phyloP scores from a whole-genome alignment of 1,284 basidiomycete genomes.

The Moesziomyces antarcticus region DNA sequence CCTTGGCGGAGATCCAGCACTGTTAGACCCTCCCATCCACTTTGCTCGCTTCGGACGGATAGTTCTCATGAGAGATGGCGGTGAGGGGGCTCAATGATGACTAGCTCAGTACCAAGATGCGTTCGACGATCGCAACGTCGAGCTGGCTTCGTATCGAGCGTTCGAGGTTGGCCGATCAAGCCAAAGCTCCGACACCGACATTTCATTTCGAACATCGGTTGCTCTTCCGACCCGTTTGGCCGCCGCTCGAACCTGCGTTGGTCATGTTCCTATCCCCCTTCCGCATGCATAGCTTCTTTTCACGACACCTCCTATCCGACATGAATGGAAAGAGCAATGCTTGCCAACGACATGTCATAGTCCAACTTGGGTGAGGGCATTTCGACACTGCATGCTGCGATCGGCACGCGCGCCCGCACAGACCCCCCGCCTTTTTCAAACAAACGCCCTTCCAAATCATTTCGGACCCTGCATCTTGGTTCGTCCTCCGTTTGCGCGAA shows the following conservation, averaged over 20 bases:
- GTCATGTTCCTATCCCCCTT: background rate
- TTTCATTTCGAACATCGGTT: background rate
- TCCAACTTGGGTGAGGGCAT: too few species aligned
- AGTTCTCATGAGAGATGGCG: background rate
- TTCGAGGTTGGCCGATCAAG: background rate
- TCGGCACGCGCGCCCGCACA: constrained; percentile 1
- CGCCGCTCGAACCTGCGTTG: too few species aligned
- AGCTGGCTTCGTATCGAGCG: background rate
- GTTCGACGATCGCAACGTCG: too few species aligned
- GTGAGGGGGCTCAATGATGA: background rate
- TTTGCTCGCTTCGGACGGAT: background rate
- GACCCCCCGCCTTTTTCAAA: background rate
- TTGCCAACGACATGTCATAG: too few species aligned
- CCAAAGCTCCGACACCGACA: background rate
- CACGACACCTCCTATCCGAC: too few species aligned
- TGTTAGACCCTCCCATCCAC: too few species aligned
- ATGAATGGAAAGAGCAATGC: too few species aligned
- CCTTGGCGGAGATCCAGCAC: too few species aligned
- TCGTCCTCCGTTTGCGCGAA: background rate
- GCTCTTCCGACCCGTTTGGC: background rate
- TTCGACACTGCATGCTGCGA: background rate
- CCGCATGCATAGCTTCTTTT: background rate
- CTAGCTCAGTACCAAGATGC: background rate
- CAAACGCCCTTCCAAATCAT: background rate
- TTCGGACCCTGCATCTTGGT: background rate